phyloP scores from a whole-genome alignment of 2,329 filamentous ascomycete genomes.

The Trematosphaeria pertusa region DNA sequence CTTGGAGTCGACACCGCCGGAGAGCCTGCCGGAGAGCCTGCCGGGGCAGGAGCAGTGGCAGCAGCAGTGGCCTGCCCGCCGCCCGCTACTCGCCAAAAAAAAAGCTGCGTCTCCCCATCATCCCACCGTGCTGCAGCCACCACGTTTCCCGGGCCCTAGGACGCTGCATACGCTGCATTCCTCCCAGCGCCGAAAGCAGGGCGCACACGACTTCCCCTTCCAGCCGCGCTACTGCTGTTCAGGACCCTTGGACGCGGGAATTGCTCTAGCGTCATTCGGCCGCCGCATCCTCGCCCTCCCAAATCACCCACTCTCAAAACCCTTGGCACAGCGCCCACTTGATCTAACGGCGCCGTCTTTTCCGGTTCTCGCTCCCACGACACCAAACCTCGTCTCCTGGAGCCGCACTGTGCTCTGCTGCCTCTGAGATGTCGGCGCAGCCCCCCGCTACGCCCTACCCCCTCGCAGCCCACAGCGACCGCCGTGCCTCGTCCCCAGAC shows the following conservation, averaged over 20 bases:
- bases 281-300: slow-evolving; percentile 5
- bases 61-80: not conserved
- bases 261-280: slow-evolving; percentile 29
- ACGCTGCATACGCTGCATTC: not conserved
- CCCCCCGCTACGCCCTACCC: slow-evolving; percentile 37
- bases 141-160: not conserved
- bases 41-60: not conserved
- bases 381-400: slow-evolving; percentile 11
- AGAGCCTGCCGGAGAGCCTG: not conserved
- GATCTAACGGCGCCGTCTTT: slow-evolving; percentile 31
- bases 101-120: not conserved
- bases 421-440: slow-evolving; percentile 26
- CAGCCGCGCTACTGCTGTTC: slow-evolving; percentile 13
- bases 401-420: slow-evolving; percentile 7
- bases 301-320: slow-evolving; percentile 23
- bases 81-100: not conserved
- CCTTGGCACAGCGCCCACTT: slow-evolving; percentile 33
- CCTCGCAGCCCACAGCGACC: slow-evolving; percentile 29
- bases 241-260: slow-evolving; percentile 28
- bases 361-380: slow-evolving; percentile 18
- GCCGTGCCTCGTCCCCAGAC: slow-evolving; percentile 39
- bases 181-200: slow-evolving; percentile 12
- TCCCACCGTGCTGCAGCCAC: not conserved
- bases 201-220: slow-evolving; percentile 27
- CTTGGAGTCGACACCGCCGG: not conserved